A percentile compares a stretch with the other conserved stretches of the same genome.
Evolutionary conservation across 345 rosid species (phyloP).

Genomic region (Citrus inodora): DNA sequence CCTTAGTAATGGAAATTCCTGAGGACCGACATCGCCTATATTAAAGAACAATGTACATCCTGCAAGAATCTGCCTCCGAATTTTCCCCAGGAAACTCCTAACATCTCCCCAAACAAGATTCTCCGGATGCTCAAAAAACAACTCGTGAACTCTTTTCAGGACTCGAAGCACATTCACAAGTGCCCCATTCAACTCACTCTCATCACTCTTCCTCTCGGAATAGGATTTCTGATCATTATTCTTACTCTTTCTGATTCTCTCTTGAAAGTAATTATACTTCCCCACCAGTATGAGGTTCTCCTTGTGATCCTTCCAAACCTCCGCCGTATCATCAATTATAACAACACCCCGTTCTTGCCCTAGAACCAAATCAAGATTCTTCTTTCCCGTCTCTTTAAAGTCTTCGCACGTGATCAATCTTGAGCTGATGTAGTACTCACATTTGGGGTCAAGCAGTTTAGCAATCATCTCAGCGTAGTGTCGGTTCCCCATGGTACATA

Average conservation of each 20-base stretch:
- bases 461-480: neutral
- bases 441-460: slow-evolving; percentile 10
- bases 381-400: neutral
- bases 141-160: neutral
- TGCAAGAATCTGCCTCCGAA: neutral
- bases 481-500: slow-evolving; percentile 20
- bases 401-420: slow-evolving; percentile 9
- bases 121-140: neutral
- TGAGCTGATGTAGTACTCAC: neutral
- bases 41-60: neutral
- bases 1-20: neutral
- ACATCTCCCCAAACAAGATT: slow-evolving; percentile 1
- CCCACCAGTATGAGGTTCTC: slow-evolving; percentile 8
- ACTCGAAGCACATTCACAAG: neutral
- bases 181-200: slow-evolving; percentile 10
- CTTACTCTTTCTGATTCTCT: neutral
- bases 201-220: slow-evolving; percentile 3
- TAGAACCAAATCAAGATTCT: slow-evolving; percentile 13
- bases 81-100: neutral
- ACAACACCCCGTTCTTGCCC: slow-evolving; percentile 2
- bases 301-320: slow-evolving; percentile 3
- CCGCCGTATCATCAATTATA: slow-evolving; percentile 15
- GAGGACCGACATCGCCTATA: neutral
- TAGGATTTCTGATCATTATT: neutral
- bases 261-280: neutral